These are phyloP conservation scores for Saturnispora gosingensis DNA, from an alignment of 805 yeast genomes.

Conservation along the genomic window DNA sequence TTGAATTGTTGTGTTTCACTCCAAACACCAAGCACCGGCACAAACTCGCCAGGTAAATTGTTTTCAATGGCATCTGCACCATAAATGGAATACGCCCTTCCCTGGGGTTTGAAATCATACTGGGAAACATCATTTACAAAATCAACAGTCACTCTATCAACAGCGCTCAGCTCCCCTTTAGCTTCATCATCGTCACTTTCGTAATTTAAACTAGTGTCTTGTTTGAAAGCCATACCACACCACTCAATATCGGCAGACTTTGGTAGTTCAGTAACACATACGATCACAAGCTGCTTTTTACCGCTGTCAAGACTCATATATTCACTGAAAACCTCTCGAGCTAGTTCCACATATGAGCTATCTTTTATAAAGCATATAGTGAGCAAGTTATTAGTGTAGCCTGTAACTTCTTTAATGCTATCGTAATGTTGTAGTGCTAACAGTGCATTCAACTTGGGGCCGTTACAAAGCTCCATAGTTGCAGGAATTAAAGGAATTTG, in stretches of 20 bases:
- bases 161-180: conserved; percentile 15
- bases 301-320: conserved; percentile 25
- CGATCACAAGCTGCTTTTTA: conserved; percentile 35
- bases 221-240: conserved; percentile 53
- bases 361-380: conserved; percentile 49
- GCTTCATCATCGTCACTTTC: conserved; percentile 33
- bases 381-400: conserved; percentile 34
- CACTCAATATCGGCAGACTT: conserved; percentile 61
- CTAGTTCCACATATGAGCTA: conserved; percentile 22
- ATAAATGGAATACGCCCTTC: conserved; percentile 19
- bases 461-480: conserved; percentile 43
- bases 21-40: conserved; percentile 9
- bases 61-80: neutral
- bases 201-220: conserved; percentile 31
- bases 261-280: conserved; percentile 51
- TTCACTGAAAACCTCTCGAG: conserved; percentile 35
- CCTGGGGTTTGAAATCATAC: conserved; percentile 20
- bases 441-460: conserved; percentile 29
- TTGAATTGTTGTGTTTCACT: neutral
- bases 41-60: neutral
- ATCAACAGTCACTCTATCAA: conserved; percentile 31
- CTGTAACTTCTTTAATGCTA: conserved; percentile 49
- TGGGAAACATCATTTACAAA: conserved; percentile 36
- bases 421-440: conserved; percentile 70
- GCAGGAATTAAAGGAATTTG: conserved; percentile 82